Evolutionary conservation across 1,139 yeast genomes (phyloP), one percentile per base, ranked within the genome.

Genomic region (Geotrichum macrosporum): DNA sequence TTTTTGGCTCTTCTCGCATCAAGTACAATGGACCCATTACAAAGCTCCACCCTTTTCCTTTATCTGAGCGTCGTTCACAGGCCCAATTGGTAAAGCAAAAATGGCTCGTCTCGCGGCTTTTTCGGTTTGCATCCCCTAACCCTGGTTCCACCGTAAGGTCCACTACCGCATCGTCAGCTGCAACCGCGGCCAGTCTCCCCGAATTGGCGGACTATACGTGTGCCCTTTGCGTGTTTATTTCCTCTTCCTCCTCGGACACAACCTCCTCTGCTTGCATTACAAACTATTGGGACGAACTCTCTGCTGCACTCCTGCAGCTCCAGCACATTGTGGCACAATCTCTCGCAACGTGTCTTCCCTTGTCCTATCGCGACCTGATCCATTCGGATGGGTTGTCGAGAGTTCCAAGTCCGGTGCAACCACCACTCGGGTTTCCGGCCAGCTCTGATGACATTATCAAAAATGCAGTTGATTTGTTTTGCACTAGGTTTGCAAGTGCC

Each of bases 211-310:
- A 46, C 30, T 46, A 46, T 27, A 41, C 41, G 36, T 52, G 41
- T 35, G 63, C 57, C 8, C 52, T 59, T 36, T 58, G 62, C 44
- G 49, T 59, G 10, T 53, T 52, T 34, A 51, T 59, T 41, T 51
- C 57, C 9, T 37, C 56, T 2, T 53, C 53, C 29, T 12, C n/a
- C n/a, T n/a, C n/a, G n/a, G n/a, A n/a, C n/a, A n/a, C 55, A 5
- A 50, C 54, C 13, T 53, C 53, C 22, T 31, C 44, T 1, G 13
- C 40, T 19, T 37, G 41, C 33, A 48, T 60, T 13, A 53, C 57
- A 4, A 50, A 52, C 37, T 60, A 59, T 48, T 60, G 64, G 64
- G 56, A 55, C 24, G 62, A 60, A 44, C 53, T 60, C 8, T 50
- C 56, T 8, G 46, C 48, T 13, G 62, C 63, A 2, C 36, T 59